These are phyloP conservation scores for Fabrea salina DNA, from an alignment of 169 alveolate genomes.

Conservation along the genomic window DNA sequence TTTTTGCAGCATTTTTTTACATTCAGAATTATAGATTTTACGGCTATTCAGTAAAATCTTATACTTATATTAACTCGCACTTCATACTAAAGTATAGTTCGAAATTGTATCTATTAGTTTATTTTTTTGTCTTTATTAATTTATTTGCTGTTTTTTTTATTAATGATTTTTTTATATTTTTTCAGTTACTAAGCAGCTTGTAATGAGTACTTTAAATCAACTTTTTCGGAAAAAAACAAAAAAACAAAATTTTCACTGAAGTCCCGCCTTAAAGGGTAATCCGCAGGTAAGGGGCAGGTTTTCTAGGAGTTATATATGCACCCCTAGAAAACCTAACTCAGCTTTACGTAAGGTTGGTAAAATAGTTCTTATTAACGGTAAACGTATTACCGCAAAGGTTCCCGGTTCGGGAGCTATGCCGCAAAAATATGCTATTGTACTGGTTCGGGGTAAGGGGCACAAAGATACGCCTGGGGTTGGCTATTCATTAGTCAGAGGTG, in stretches of 20 bases:
- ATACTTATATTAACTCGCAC: background rate
- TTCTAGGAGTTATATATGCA: background rate
- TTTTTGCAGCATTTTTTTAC: background rate
- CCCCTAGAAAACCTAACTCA: conserved; percentile 20
- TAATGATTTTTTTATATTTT: background rate
- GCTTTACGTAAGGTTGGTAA: background rate
- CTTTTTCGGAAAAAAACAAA: background rate
- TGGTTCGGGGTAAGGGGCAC: background rate
- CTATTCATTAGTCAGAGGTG: background rate
- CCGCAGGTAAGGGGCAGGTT: conserved; percentile 1
- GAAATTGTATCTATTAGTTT: background rate
- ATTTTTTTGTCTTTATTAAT: background rate
- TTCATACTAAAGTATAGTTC: background rate
- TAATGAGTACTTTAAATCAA: background rate
- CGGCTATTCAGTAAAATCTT: background rate
- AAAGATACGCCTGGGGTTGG: conserved; percentile 10
- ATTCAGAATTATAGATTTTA: background rate
- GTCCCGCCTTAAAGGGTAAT: background rate
- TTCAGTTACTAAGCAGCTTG: background rate
- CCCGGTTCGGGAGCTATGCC: conserved; percentile 1
- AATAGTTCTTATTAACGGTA: background rate
- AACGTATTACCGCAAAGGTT: background rate
- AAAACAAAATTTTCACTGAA: background rate
- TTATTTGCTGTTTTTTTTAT: background rate
- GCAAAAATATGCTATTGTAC: background rate